phyloP scores from a whole-genome alignment of 345 rosid genomes.

The Garcia nutans region DNA sequence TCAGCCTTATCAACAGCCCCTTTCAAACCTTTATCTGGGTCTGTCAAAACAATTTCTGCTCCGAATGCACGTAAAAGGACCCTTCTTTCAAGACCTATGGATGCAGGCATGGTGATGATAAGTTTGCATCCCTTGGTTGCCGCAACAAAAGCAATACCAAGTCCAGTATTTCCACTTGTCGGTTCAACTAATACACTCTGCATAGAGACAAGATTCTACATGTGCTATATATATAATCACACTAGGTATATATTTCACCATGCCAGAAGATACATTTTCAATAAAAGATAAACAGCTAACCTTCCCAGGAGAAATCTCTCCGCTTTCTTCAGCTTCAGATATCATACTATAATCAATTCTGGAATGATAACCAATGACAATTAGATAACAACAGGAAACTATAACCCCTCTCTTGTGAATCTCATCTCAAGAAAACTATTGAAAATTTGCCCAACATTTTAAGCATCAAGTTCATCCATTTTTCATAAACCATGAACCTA shows the following conservation, averaged over 20 bases:
- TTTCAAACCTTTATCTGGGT: conserved; percentile 77
- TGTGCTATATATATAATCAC: neutral
- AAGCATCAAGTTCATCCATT: neutral
- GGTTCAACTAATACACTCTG: conserved; percentile 84
- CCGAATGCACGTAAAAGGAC: conserved; percentile 84
- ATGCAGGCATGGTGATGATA: conserved; percentile 89
- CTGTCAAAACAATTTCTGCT: conserved; percentile 80
- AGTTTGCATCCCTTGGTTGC: conserved; percentile 83
- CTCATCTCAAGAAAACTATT: neutral
- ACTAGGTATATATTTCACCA: neutral
- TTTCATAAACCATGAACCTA: neutral
- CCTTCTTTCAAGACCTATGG: conserved; percentile 77
- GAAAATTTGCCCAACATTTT: neutral
- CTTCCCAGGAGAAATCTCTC: conserved; percentile 76
- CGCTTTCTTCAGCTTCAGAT: conserved; percentile 77
- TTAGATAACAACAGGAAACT: conserved; percentile 10
- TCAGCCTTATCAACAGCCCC: conserved; percentile 89
- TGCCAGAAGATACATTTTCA: neutral
- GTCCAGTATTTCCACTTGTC: conserved; percentile 88
- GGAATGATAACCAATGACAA: conserved; percentile 22
- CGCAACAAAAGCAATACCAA: conserved; percentile 87
- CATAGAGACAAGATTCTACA: conserved; percentile 6
- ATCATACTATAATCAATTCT: conserved; percentile 90
- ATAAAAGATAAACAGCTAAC: conserved; percentile 33
- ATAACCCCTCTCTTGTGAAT: neutral